These are phyloP conservation scores for Dunaliella sp. DNA, from an alignment of 139 green algal species.

Conservation along the genomic window DNA sequence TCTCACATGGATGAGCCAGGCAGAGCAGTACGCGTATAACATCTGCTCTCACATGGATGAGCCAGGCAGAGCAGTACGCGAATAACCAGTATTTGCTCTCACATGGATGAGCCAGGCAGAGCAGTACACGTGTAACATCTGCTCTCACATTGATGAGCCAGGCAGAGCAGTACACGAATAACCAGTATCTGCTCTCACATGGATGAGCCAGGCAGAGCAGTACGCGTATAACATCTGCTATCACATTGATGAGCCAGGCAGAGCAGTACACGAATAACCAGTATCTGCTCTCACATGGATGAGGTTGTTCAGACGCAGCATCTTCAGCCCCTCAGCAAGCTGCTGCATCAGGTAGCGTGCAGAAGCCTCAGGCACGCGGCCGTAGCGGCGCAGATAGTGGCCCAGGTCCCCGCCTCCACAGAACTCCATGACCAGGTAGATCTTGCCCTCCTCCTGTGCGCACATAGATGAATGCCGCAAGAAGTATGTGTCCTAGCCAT, in stretches of 20 bases:
- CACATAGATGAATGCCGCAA: neutral
- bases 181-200: too few relatives aligned
- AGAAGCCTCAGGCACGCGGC: conserved; percentile 55
- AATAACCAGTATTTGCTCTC: too few relatives aligned
- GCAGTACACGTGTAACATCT: too few relatives aligned
- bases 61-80: too few relatives aligned
- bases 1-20: too few relatives aligned
- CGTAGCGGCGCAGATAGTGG: conserved; percentile 63
- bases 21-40: too few relatives aligned
- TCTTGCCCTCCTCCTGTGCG: conserved; percentile 45
- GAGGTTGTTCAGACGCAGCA: conserved; percentile 80
- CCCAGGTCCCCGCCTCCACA: conserved; percentile 90
- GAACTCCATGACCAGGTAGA: conserved; percentile 94
- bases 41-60: neutral
- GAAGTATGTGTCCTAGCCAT: neutral
- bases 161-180: too few relatives aligned
- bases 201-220: too few relatives aligned
- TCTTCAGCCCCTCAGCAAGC: conserved; percentile 79
- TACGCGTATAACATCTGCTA: conserved; percentile 6
- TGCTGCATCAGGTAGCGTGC: conserved; percentile 82
- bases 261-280: too few relatives aligned
- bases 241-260: too few relatives aligned
- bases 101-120: too few relatives aligned
- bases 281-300: conserved; percentile 86
- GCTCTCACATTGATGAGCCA: neutral